Percentiles rank a stretch among this genome's conserved stretches.
Conservation (phyloP, 495 filamentous ascomycete species). For the Lophiotrema nucula region DNA sequence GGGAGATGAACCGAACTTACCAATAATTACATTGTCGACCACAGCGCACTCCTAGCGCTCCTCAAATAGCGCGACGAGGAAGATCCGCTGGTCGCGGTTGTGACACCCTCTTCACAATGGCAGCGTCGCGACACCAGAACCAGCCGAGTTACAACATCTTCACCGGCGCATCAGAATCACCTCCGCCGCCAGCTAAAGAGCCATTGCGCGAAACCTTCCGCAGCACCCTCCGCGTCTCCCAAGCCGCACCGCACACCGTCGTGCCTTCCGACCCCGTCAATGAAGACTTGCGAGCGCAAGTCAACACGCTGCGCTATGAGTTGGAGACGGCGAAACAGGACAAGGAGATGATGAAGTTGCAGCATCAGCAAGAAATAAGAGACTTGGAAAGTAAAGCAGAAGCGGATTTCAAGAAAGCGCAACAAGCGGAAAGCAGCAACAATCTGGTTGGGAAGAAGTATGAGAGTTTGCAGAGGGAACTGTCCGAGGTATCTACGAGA, state of each 20-base stretch:
- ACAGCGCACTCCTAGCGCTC: too few species aligned
- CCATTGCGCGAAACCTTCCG: constrained; percentile 26
- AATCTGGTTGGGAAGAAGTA: constrained; percentile 67
- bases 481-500: constrained; percentile 67
- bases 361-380: constrained; percentile 79
- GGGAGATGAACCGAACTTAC: too few species aligned
- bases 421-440: constrained; percentile 69
- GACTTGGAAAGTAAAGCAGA: constrained; percentile 73
- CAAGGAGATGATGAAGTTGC: constrained; percentile 70
- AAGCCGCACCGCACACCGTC: constrained; percentile 23
- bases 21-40: too few species aligned
- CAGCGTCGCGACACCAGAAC: neutral
- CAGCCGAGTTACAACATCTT: constrained; percentile 26
- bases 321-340: constrained; percentile 78
- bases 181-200: constrained; percentile 13
- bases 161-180: constrained; percentile 20
- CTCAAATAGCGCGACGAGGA: too few species aligned
- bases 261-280: constrained; percentile 46
- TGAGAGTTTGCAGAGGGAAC: constrained; percentile 66
- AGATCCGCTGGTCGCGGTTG: too few species aligned
- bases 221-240: constrained; percentile 15
- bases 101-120: neutral
- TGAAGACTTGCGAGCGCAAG: constrained; percentile 65
- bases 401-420: constrained; percentile 78
- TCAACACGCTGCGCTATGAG: constrained; percentile 69